Evolutionary conservation across 2,329 filamentous ascomycete genomes (phyloP).

Genomic region (Cadophora sp.): DNA sequence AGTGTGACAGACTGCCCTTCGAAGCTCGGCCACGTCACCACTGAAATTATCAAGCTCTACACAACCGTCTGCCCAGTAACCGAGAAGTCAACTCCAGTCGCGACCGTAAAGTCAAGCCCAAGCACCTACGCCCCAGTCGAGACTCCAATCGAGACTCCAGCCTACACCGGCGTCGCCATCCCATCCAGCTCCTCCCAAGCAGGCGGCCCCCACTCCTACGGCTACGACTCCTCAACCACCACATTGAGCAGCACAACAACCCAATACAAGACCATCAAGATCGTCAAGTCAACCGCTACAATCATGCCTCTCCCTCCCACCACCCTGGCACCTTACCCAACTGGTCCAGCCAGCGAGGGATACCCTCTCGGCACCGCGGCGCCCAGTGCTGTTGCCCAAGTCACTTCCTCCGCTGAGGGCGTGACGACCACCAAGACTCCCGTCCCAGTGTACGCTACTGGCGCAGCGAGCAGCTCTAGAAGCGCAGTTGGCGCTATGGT

Average conservation of each 20-base stretch:
- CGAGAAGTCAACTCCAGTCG: slow-evolving; percentile 7
- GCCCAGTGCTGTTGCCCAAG: slow-evolving; percentile 11
- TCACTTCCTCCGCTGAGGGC: slow-evolving; percentile 4
- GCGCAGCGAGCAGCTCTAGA: slow-evolving; percentile 29
- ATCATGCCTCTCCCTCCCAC: slow-evolving; percentile 16
- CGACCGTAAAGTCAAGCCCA: slow-evolving; percentile 1
- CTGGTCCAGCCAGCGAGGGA: slow-evolving; percentile 13
- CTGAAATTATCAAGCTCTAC: slow-evolving; percentile 51
- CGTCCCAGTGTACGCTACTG: slow-evolving; percentile 21
- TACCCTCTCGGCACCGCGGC: slow-evolving; percentile 17
- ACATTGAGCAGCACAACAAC: slow-evolving; percentile 27
- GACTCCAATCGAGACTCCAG: background rate
- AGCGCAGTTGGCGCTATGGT: slow-evolving; percentile 19
- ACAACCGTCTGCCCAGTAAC: slow-evolving; percentile 48
- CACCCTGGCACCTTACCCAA: slow-evolving; percentile 22
- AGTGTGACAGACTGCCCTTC: slow-evolving; percentile 60
- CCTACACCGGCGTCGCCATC: slow-evolving; percentile 2
- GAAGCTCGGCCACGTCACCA: slow-evolving; percentile 47
- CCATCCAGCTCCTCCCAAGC: background rate
- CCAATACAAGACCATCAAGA: slow-evolving; percentile 24
- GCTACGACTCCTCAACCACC: slow-evolving; percentile 12
- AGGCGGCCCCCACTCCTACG: background rate
- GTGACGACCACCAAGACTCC: slow-evolving; percentile 9
- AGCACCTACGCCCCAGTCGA: slow-evolving; percentile 4
- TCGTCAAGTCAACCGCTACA: slow-evolving; percentile 23